Evolutionary conservation across 345 rosid genomes (phyloP).

Genomic region (Linum tenue): DNA sequence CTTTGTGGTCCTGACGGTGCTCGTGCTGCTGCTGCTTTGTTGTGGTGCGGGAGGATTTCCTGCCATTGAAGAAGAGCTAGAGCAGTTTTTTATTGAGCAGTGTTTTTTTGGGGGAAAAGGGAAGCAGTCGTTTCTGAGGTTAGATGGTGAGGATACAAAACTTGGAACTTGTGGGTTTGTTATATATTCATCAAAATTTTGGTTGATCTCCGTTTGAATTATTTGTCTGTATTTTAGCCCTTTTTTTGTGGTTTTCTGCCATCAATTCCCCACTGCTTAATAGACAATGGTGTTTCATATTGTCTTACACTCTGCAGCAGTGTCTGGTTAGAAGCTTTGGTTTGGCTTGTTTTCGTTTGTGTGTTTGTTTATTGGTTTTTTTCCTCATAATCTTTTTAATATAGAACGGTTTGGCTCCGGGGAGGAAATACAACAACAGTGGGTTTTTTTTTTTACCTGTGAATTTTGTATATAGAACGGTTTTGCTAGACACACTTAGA

Average conservation of each 20-base stretch:
- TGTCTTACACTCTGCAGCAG: too few relatives aligned
- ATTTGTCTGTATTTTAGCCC: conserved; percentile 15
- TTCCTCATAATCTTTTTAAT: too few relatives aligned
- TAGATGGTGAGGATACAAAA: not conserved
- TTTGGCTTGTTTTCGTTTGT: too few relatives aligned
- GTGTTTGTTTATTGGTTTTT: too few relatives aligned
- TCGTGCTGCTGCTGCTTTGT: conserved; percentile 1
- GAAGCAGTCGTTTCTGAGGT: not conserved
- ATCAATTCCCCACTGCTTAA: not conserved
- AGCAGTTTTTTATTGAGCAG: not conserved
- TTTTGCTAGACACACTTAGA: too few relatives aligned
- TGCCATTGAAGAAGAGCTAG: conserved; percentile 21
- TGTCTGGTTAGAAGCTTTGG: too few relatives aligned
- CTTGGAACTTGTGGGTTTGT: not conserved
- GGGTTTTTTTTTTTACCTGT: too few relatives aligned
- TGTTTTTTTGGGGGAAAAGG: not conserved
- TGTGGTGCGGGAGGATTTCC: conserved; percentile 19
- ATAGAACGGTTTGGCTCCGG: too few relatives aligned
- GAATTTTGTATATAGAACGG: too few relatives aligned
- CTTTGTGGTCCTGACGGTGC: conserved; percentile 1
- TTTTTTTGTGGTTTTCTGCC: conserved; percentile 6
- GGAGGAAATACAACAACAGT: too few relatives aligned
- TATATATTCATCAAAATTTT: too few relatives aligned
- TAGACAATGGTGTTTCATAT: too few relatives aligned
- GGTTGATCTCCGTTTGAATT: conserved; percentile 15